Conservation (phyloP, 345 rosid genomes). For the Citrus maxima region DNA sequence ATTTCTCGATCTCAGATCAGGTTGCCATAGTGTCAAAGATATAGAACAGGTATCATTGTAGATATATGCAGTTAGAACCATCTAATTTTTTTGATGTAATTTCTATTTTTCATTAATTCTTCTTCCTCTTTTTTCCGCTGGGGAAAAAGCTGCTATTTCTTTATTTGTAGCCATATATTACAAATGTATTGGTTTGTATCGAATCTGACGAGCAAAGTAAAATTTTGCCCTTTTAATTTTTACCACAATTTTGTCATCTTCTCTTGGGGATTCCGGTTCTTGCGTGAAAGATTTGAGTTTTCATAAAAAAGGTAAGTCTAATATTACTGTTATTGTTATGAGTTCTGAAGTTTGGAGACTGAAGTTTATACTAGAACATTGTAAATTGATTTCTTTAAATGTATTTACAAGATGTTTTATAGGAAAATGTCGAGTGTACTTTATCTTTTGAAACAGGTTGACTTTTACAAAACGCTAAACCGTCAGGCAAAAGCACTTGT, state of each 20-base stretch:
- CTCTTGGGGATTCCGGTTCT: not conserved
- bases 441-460: not conserved
- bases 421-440: too few relatives aligned
- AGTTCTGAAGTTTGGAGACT: not conserved
- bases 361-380: not conserved
- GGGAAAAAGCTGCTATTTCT: not conserved
- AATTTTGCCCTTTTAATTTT: not conserved
- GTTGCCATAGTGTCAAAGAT: conserved; percentile 9
- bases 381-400: not conserved
- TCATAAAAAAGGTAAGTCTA: not conserved
- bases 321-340: not conserved
- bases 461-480: not conserved
- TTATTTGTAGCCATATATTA: not conserved
- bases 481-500: fast-evolving
- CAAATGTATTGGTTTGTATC: not conserved
- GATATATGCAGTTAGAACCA: conserved; percentile 11
- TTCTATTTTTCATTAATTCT: not conserved
- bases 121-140: not conserved
- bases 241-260: not conserved
- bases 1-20: conserved; percentile 20
- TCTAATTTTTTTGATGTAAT: conserved; percentile 10
- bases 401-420: not conserved
- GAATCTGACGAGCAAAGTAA: not conserved
- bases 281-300: not conserved
- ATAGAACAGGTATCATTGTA: conserved; percentile 12